These are phyloP conservation scores for Globisporangium middletonii DNA, from an alignment of 352 stramenopile genomes.

Conservation along the genomic window DNA sequence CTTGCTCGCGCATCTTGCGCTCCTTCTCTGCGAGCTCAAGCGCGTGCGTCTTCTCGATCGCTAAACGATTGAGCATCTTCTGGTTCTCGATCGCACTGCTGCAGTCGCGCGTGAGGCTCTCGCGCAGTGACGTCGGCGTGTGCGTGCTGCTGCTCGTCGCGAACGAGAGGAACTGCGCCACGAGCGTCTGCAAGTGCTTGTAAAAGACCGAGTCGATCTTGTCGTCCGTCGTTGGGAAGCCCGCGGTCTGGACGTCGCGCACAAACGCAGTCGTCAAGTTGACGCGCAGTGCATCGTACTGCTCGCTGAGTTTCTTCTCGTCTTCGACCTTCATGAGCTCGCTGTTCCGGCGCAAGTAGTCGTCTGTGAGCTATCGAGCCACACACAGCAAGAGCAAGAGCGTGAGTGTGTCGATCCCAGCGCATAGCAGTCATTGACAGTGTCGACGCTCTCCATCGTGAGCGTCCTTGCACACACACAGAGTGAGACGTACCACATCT, in stretches of 20 bases:
- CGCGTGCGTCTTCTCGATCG: conserved; percentile 60
- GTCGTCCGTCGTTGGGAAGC: conserved; percentile 56
- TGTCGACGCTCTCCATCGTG: too few relatives aligned
- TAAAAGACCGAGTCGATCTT: conserved; percentile 59
- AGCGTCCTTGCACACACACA: too few relatives aligned
- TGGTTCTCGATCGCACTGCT: conserved; percentile 57
- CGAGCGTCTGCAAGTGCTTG: conserved; percentile 50
- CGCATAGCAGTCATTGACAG: too few relatives aligned
- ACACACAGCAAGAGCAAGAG: neutral
- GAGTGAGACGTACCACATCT: conserved; percentile 45
- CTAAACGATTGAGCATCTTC: conserved; percentile 64
- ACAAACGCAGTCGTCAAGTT: conserved; percentile 55
- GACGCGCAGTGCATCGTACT: conserved; percentile 53
- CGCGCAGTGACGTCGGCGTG: conserved; percentile 37
- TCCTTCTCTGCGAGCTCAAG: conserved; percentile 53
- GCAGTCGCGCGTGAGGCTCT: conserved; percentile 58
- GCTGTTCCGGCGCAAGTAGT: conserved; percentile 62
- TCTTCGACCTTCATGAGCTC: conserved; percentile 55
- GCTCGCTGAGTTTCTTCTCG: conserved; percentile 45
- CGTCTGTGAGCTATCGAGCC: conserved; percentile 42
- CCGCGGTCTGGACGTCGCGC: conserved; percentile 35
- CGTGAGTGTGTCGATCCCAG: neutral
- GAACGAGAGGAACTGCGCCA: conserved; percentile 49
- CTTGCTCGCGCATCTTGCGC: conserved; percentile 47
- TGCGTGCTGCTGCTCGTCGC: conserved; percentile 38